These are phyloP conservation scores for Porcisia hertigi DNA, from an alignment of 208 protist species.

Conservation along the genomic window DNA sequence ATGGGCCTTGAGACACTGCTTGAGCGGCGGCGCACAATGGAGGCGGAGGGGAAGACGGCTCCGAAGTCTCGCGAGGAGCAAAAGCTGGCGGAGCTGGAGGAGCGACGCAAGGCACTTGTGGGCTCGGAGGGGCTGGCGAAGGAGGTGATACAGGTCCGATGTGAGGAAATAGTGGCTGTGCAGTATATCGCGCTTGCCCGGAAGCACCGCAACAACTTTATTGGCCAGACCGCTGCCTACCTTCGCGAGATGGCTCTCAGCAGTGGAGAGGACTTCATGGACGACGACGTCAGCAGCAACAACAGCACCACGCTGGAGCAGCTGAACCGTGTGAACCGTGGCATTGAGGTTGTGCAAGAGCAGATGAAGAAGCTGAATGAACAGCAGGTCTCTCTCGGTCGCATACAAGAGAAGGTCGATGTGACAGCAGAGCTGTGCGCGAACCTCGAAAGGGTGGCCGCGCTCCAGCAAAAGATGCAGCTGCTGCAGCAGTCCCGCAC, in stretches of 20 bases:
- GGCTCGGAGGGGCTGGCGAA: constrained; percentile 67
- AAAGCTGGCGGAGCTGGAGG: constrained; percentile 65
- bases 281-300: constrained; percentile 13
- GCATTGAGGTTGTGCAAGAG: constrained; percentile 48
- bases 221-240: constrained; percentile 78
- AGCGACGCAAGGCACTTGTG: constrained; percentile 54
- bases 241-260: constrained; percentile 71
- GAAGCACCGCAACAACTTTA: constrained; percentile 75
- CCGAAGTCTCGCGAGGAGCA: constrained; percentile 40
- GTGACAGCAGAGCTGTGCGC: constrained; percentile 51
- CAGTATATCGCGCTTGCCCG: constrained; percentile 70
- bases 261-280: constrained; percentile 39
- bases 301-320: constrained; percentile 41
- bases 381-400: constrained; percentile 48
- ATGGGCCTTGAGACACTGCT: constrained; percentile 82
- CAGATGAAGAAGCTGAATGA: constrained; percentile 62
- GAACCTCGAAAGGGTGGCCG: constrained; percentile 58
- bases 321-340: constrained; percentile 47
- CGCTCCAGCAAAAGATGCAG: constrained; percentile 56
- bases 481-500: constrained; percentile 55
- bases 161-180: constrained; percentile 55
- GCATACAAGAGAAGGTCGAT: constrained; percentile 63
- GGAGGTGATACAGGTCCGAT: constrained; percentile 50
- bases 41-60: constrained; percentile 20
- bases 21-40: constrained; percentile 54